Conservation (phyloP, 148 eudicot species). For the Cornus kousa region DNA sequence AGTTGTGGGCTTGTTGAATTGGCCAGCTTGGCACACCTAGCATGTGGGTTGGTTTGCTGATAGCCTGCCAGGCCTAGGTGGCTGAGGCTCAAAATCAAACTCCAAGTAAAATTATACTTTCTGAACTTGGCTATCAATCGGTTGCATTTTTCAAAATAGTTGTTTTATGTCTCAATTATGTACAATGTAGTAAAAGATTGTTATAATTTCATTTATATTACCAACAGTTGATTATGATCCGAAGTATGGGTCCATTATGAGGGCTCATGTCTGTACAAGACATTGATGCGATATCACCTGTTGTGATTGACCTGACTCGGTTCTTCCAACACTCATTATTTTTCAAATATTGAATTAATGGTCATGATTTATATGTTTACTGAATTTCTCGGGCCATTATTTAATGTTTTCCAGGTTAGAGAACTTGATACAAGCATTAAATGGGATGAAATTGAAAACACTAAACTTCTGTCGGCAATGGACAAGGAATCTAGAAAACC, state of each 20-base stretch:
- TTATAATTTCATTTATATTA: neutral
- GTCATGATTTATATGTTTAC: neutral
- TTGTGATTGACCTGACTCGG: neutral
- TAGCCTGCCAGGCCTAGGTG: neutral
- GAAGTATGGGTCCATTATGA: neutral
- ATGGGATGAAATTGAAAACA: constrained; percentile 92
- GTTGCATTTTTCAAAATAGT: neutral
- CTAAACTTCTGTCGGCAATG: constrained; percentile 41
- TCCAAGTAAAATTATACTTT: neutral
- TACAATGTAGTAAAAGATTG: neutral
- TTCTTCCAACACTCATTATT: neutral
- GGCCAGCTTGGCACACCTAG: neutral
- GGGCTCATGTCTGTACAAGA: neutral
- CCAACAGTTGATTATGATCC: neutral
- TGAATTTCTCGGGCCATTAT: neutral
- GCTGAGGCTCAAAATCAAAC: neutral
- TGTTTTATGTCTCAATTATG: neutral
- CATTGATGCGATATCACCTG: neutral
- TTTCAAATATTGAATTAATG: neutral
- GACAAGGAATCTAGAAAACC: constrained; percentile 67
- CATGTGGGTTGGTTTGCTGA: neutral
- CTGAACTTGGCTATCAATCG: neutral
- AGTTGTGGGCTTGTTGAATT: neutral
- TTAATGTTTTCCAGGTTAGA: constrained; percentile 56
- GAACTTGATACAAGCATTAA: constrained; percentile 76